Percentiles rank a stretch among this genome's conserved stretches.
These are phyloP conservation scores for Bertia moriformis DNA, from an alignment of 2,329 filamentous ascomycete genomes.

Conservation along the genomic window DNA sequence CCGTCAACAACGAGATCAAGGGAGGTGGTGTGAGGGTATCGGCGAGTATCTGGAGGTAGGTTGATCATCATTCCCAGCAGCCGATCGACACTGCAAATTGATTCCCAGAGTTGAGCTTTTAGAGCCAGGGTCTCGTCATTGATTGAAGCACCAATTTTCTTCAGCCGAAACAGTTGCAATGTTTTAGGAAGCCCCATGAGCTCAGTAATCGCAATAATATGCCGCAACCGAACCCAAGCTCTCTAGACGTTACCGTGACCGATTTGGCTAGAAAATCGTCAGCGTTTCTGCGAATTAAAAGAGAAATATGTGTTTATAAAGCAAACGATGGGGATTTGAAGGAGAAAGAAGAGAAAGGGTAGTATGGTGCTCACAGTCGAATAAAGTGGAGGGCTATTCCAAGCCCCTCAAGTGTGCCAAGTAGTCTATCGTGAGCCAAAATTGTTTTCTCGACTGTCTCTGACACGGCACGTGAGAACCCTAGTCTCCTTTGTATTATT, in stretches of 20 bases:
- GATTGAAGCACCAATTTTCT: constrained; percentile 3
- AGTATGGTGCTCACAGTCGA: constrained; percentile 14
- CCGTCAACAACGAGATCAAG: constrained; percentile 7
- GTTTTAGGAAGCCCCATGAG: constrained; percentile 17
- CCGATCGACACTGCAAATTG: constrained; percentile 15
- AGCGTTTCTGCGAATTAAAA: no score
- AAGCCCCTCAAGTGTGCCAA: constrained; percentile 14
- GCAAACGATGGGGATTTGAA: not conserved
- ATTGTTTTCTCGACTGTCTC: constrained; percentile 11
- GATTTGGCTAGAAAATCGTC: constrained; percentile 10
- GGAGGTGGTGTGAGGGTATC: constrained; percentile 8
- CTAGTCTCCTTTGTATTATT: constrained; percentile 2
- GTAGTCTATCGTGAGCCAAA: constrained; percentile 13
- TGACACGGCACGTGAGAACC: constrained; percentile 9
- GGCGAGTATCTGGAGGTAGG: constrained; percentile 15
- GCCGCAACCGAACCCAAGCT: constrained; percentile 19
- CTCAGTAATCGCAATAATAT: constrained; percentile 19
- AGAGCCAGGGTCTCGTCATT: constrained; percentile 5
- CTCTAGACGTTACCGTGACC: constrained; percentile 16
- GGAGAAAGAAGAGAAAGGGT: constrained; percentile 1
- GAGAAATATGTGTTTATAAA: not conserved
- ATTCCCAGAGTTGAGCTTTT: constrained; percentile 14
- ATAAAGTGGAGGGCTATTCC: constrained; percentile 16
- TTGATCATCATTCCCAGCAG: constrained; percentile 16
- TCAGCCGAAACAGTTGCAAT: constrained; percentile 3